phyloP scores from a whole-genome alignment of 495 filamentous ascomycete species.

The Cenococcum geophilum region DNA sequence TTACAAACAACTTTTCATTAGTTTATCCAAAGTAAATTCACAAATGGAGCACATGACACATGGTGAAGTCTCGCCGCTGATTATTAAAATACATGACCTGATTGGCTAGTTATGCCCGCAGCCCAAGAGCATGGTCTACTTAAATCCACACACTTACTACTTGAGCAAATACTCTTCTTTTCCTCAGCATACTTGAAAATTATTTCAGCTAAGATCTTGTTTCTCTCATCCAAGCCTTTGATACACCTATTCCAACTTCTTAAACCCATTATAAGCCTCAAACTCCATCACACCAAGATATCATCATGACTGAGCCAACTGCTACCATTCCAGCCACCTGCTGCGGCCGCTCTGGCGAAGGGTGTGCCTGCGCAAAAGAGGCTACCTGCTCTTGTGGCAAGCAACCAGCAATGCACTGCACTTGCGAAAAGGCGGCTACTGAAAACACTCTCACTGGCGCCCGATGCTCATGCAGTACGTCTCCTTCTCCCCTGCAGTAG shows the following conservation, averaged over 20 bases:
- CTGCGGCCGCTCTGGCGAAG: constrained; percentile 52
- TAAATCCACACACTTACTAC: not conserved
- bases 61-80: not conserved
- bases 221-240: not conserved
- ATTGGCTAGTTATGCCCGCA: not conserved
- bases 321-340: constrained; percentile 53
- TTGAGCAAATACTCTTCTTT: not conserved
- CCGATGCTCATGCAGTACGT: constrained; percentile 77
- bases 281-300: not conserved
- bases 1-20: too few species aligned
- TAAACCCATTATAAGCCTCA: too few species aligned
- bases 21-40: not conserved
- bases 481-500: constrained; percentile 18
- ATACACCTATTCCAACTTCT: not conserved
- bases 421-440: constrained; percentile 65
- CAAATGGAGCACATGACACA: not conserved
- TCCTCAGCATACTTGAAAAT: not conserved
- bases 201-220: not conserved
- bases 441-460: constrained; percentile 73
- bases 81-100: not conserved
- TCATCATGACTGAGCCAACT: constrained; percentile 18
- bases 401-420: constrained; percentile 77
- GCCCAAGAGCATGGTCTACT: not conserved
- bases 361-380: constrained; percentile 57
- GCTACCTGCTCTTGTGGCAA: constrained; percentile 84